These are phyloP conservation scores for Kazachstania martiniae DNA, from an alignment of 805 yeast genomes.

Conservation along the genomic window DNA sequence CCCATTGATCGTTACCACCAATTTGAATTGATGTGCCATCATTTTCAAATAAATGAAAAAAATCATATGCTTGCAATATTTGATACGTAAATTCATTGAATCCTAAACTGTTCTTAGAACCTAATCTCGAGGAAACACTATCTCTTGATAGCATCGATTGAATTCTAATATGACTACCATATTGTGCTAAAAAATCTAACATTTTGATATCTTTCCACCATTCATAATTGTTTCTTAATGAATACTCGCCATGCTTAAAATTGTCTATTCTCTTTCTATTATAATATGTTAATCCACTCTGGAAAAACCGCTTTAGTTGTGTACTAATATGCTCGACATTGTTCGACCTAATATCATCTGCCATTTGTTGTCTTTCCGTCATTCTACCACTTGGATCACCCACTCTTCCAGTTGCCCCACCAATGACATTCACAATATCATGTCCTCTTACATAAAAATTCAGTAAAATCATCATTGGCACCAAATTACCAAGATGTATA, in stretches of 20 bases:
- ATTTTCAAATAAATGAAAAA: constrained; percentile 61
- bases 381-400: constrained; percentile 95
- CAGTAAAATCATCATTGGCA: constrained; percentile 75
- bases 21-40: constrained; percentile 61
- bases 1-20: constrained; percentile 98
- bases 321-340: constrained; percentile 50
- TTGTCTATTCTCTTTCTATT: constrained; percentile 12
- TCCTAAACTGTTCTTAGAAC: constrained; percentile 67
- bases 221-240: constrained; percentile 49
- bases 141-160: constrained; percentile 84
- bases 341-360: constrained; percentile 35
- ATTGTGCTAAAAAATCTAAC: constrained; percentile 65
- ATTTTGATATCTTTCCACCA: constrained; percentile 83
- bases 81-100: constrained; percentile 93
- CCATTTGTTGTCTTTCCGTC: constrained; percentile 59
- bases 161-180: constrained; percentile 71
- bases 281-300: constrained; percentile 54
- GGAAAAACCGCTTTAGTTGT: constrained; percentile 56
- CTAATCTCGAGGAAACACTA: constrained; percentile 66
- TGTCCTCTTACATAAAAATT: constrained; percentile 85
- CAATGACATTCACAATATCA: constrained; percentile 70
- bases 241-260: constrained; percentile 32
- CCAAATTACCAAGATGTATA: constrained; percentile 79
- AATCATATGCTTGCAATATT: constrained; percentile 86
- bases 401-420: constrained; percentile 91